Evolutionary conservation across 192 early-diverging fungal species (phyloP), one percentile per base, ranked within the genome.

Genomic region (Coemansia sp.): DNA sequence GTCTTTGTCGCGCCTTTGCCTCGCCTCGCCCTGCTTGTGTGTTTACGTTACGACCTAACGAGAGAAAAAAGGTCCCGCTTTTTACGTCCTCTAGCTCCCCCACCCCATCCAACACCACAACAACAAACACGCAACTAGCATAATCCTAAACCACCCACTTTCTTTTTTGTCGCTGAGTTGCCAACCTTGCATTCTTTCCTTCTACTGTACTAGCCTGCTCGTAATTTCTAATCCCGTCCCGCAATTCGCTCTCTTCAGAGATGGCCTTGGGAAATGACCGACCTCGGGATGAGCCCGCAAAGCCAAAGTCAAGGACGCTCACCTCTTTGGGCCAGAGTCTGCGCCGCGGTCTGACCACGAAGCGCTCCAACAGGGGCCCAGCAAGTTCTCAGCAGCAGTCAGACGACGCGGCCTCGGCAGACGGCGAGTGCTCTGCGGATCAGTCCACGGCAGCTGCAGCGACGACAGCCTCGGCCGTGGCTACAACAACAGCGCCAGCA

Each of bases 251-350:
- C 51, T 6, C 27, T 27, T 32, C 51, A 15, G 51, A 73, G 64
- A 82, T 82, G 79, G 67, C 68, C 2, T 45, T 61, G 14, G 74
- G 79, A 43, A 82, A 71, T 73, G 79, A 76, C 45, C 74, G 79
- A n/a, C 59, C 73, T 65, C 79, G 71, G 61, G 79, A 76, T 64
- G 79, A 82, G 66, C 41, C 79, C 35, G 56, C 74, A 59, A 82
- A 77, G 67, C 65, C 74, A 74, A 77, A 74, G 68, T 68, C 74
- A 17, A 66, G 67, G 41, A 68, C 70, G 37, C 57, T 77, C 42
- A 73, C 67, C n/a, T 71, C 74, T 3, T 60, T 82, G 4, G 74
- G 79, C 25, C 74, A 77, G 65, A 77, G 74, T 20, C 62, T 82
- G 71, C 74, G 79, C 5, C 74, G 79, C 47, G 74, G 74, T 2